Conservation (phyloP, 176 grass and related monocot species). For the Chrysopogon serrulatus region DNA sequence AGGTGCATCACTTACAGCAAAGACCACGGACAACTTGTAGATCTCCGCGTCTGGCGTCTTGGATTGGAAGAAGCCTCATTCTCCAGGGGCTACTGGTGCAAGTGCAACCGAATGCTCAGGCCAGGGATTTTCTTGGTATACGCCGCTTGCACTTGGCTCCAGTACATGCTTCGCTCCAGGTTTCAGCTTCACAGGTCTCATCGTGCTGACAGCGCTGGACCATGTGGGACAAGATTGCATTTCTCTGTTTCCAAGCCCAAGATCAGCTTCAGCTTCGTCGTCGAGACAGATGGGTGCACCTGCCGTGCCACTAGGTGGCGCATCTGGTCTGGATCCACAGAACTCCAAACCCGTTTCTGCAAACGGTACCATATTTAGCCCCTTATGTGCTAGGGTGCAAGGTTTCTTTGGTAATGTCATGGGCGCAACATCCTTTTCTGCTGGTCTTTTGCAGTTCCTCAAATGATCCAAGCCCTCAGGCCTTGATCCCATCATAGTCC, state of each 20-base stretch:
- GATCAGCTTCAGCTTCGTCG: constrained; percentile 7
- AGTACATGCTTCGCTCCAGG: constrained; percentile 48
- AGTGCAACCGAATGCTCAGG: constrained; percentile 32
- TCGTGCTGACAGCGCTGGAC: background rate
- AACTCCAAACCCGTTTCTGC: constrained; percentile 7
- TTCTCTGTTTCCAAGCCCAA: background rate
- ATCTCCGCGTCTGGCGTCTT: constrained; percentile 23
- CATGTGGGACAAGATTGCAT: background rate
- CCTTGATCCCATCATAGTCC: constrained; percentile 19
- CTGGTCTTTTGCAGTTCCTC: constrained; percentile 34
- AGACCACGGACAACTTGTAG: constrained; percentile 1
- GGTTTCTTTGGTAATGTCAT: constrained; percentile 36
- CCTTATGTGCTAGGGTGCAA: constrained; percentile 13
- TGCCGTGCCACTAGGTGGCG: constrained; percentile 7
- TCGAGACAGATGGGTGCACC: background rate
- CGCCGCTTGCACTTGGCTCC: constrained; percentile 30
- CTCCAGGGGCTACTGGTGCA: constrained; percentile 15
- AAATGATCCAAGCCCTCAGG: constrained; percentile 13
- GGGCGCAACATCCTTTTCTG: constrained; percentile 5
- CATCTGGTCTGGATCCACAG: constrained; percentile 6
- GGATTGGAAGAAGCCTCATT: constrained; percentile 26
- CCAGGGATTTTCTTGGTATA: constrained; percentile 32
- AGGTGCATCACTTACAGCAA: background rate
- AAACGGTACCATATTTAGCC: background rate
- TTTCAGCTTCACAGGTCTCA: constrained; percentile 46